phyloP scores from a whole-genome alignment of 1,139 yeast species.

The Protomyces inouyei region DNA sequence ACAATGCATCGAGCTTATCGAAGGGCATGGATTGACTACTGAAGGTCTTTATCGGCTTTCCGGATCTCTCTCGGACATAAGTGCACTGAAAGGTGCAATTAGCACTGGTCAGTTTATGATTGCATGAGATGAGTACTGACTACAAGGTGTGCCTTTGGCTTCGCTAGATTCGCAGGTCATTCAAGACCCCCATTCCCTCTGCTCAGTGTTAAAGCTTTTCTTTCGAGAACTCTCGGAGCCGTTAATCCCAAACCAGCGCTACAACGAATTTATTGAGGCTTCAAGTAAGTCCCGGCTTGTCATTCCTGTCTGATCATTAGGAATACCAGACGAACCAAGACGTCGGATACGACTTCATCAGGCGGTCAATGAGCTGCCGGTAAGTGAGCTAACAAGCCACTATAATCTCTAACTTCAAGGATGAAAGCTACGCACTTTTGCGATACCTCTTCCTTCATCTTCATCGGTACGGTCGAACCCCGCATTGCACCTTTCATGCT shows the following conservation, averaged over 20 bases:
- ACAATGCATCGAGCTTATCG: conserved; percentile 77
- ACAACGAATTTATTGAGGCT: neutral
- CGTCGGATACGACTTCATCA: neutral
- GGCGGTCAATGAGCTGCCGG: neutral
- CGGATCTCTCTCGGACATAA: conserved; percentile 71
- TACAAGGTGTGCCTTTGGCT: neutral
- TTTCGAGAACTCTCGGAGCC: neutral
- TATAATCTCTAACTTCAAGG: conserved; percentile 47
- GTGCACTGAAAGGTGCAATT: conserved; percentile 64
- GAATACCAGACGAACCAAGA: neutral
- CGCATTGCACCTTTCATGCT: neutral
- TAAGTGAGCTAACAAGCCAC: neutral
- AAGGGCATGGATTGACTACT: conserved; percentile 70
- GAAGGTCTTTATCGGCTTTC: conserved; percentile 88
- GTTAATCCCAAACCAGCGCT: neutral
- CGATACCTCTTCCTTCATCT: conserved; percentile 80
- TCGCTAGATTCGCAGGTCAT: neutral
- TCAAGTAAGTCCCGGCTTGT: neutral
- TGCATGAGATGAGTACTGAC: neutral
- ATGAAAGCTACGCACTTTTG: conserved; percentile 88
- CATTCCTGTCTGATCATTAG: neutral
- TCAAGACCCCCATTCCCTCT: neutral
- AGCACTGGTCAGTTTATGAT: conserved; percentile 64
- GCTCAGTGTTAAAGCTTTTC: neutral
- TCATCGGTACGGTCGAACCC: conserved; percentile 43